Evolutionary conservation across 116 monocot genomes (phyloP), one percentile per base, ranked within the genome.

Genomic region (Posidonia oceanica): DNA sequence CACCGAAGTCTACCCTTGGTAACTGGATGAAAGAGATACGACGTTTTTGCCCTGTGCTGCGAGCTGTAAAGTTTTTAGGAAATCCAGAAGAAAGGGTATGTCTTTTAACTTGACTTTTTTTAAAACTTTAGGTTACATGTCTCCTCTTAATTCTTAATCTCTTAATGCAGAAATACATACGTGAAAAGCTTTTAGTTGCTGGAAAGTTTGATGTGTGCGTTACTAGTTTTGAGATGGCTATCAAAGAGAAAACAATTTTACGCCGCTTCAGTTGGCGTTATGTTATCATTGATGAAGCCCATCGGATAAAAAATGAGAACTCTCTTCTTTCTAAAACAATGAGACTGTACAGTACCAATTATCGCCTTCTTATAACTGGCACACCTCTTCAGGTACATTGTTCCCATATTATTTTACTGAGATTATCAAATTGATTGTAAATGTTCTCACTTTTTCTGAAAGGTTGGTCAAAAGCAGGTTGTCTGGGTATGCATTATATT

Each of bases 221-320:
- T 21, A 98, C 98, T 53, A 98, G 98, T 80, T 98, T 93, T 87
- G 98, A 98, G 79, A 98, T 98, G 89, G 98, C 90, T 14, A 98
- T 93, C 36, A 98, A 98, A 75, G 98, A 98, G 72, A 98, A 93
- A 81, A 81, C 60, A 80, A 67, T 87, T 14, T 70, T 98, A 39
- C 83, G 83, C 23, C 87, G 89, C 20, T 98, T 98, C 70, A 98
- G 93, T 74, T 98, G 98, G 98, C 93, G 98, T 20, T 98, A 93
- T 78, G 79, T 98, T 64, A 93, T 98, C 61, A 98, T 98, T 84
- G 98, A 98, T 81, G 98, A 98, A 70, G 98, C 98, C 16, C 98
- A 98, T 78, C 80, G 98, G 13, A 98, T 98, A 64, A 98, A 98
- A 75, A 98, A 98, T 83, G 98, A 98, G 66, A 98, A 98, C 42